These are phyloP conservation scores for Claviceps pusilla DNA, from an alignment of 2,329 filamentous ascomycete species.

Conservation along the genomic window DNA sequence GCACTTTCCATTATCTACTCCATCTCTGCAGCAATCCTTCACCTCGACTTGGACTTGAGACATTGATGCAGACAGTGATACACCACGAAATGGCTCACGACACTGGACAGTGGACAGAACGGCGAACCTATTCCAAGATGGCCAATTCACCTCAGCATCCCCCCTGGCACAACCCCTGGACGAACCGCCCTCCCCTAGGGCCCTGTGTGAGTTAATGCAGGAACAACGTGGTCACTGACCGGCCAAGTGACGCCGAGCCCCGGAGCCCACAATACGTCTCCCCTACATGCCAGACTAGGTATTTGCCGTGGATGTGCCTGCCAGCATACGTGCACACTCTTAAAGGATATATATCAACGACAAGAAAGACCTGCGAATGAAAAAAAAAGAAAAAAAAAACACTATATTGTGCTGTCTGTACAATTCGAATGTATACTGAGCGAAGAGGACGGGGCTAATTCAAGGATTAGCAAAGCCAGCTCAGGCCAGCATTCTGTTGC, in stretches of 20 bases:
- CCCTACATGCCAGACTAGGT: too few relatives aligned
- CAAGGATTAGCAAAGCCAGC: not conserved
- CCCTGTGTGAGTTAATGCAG: not conserved
- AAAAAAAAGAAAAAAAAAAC: not conserved
- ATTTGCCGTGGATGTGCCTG: too few relatives aligned
- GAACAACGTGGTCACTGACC: slow-evolving; percentile 1
- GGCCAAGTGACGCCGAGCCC: not conserved
- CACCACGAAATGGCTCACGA: too few relatives aligned
- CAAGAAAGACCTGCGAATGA: not conserved
- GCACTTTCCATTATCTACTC: not conserved
- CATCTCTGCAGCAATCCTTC: not conserved
- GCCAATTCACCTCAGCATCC: not conserved
- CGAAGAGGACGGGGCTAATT: not conserved
- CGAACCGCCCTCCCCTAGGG: not conserved
- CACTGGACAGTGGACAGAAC: too few relatives aligned
- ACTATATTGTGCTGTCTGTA: not conserved
- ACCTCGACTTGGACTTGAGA: not conserved
- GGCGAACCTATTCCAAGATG: not conserved
- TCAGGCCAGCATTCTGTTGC: not conserved
- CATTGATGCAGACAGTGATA: not conserved
- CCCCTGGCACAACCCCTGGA: not conserved
- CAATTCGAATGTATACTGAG: not conserved
- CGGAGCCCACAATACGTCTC: not conserved
- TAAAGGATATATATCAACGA: not conserved
- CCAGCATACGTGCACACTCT: not conserved